These are phyloP conservation scores for Phragmites australis DNA, from an alignment of 176 grass and related monocot genomes.

Conservation along the genomic window DNA sequence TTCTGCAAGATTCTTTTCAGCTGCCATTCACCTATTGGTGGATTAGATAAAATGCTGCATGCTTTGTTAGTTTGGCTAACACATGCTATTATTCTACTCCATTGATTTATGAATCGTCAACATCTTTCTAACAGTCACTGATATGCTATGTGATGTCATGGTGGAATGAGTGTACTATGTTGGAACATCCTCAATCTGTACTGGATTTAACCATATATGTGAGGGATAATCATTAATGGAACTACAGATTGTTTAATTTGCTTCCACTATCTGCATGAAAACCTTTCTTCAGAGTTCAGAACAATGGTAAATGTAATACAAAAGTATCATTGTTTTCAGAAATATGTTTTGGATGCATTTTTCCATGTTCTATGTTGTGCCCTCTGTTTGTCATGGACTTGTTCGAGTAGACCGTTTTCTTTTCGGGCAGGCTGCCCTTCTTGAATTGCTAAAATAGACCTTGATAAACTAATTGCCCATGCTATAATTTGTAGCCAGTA, in stretches of 20 bases:
- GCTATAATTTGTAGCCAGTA: background rate
- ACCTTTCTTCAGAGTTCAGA: background rate
- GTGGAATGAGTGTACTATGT: background rate
- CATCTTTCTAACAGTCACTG: background rate
- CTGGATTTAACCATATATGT: background rate
- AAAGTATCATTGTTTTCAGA: background rate
- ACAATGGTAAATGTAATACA: background rate
- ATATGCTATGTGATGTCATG: background rate
- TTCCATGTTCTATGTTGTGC: background rate
- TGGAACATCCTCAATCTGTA: background rate
- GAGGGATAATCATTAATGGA: background rate
- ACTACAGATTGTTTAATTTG: background rate
- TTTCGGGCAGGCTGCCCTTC: background rate
- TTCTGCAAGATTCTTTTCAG: background rate
- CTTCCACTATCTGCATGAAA: background rate
- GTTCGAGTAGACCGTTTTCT: background rate
- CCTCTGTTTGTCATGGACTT: background rate
- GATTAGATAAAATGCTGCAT: background rate
- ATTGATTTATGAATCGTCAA: background rate
- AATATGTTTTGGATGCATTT: constrained; percentile 3
- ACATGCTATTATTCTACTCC: background rate
- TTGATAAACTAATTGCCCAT: background rate
- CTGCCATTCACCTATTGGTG: background rate
- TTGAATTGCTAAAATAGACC: background rate
- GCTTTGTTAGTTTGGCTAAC: background rate